Evolutionary conservation across 2,329 filamentous ascomycete genomes (phyloP).

Genomic region (Colletotrichum sp.): DNA sequence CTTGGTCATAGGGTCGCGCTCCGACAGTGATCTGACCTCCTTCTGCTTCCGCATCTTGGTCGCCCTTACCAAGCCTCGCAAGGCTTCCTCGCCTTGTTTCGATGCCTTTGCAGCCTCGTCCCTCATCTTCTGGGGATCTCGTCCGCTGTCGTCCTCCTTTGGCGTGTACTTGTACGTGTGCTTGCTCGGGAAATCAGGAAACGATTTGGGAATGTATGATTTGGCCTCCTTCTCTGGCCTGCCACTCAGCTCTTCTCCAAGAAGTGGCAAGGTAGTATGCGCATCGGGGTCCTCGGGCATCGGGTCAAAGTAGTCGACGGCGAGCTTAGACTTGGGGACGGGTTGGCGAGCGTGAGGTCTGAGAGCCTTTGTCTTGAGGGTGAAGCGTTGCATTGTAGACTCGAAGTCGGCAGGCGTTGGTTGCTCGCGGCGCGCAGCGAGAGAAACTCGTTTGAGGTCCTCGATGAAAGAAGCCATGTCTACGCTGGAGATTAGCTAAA

Average conservation of each 20-base stretch:
- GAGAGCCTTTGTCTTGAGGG: slow-evolving; percentile 55
- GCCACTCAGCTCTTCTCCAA: slow-evolving; percentile 63
- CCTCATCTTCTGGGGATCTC: slow-evolving; percentile 63
- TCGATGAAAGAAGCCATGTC: slow-evolving; percentile 56
- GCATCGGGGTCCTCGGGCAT: slow-evolving; percentile 43
- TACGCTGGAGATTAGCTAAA: slow-evolving; percentile 33
- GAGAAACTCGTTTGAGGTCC: slow-evolving; percentile 51
- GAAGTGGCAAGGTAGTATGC: slow-evolving; percentile 47
- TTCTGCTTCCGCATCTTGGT: slow-evolving; percentile 70
- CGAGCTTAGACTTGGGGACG: slow-evolving; percentile 43
- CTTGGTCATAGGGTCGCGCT: slow-evolving; percentile 56
- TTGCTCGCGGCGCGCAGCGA: slow-evolving; percentile 55
- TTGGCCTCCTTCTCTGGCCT: slow-evolving; percentile 60
- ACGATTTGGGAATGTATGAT: slow-evolving; percentile 61
- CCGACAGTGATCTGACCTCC: slow-evolving; percentile 62
- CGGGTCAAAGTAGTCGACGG: slow-evolving; percentile 43
- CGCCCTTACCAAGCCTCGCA: slow-evolving; percentile 63
- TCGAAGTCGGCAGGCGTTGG: slow-evolving; percentile 65
- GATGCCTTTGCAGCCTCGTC: slow-evolving; percentile 65
- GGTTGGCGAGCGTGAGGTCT: slow-evolving; percentile 63
- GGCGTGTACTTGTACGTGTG: slow-evolving; percentile 69
- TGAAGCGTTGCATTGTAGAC: slow-evolving; percentile 54
- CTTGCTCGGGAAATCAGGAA: slow-evolving; percentile 68
- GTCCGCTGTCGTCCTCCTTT: slow-evolving; percentile 48
- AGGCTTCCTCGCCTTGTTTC: slow-evolving; percentile 66